Percentiles rank a stretch among this genome's conserved stretches.
Evolutionary conservation across 345 rosid species (phyloP).

Genomic region (Cardiospermum halicacabum): DNA sequence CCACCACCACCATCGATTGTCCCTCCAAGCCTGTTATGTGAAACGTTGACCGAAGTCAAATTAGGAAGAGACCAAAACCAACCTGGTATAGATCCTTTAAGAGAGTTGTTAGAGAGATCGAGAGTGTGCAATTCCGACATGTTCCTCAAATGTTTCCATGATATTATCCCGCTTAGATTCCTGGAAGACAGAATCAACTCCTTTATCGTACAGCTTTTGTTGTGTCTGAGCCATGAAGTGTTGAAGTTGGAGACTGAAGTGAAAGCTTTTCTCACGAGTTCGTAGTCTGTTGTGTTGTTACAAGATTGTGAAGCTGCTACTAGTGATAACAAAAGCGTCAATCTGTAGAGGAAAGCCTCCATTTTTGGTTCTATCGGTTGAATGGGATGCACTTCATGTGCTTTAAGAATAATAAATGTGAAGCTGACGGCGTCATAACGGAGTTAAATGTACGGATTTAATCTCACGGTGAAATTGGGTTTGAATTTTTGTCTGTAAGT

Average conservation of each 20-base stretch:
- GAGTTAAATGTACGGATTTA: too few relatives aligned
- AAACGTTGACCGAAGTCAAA: conserved; percentile 40
- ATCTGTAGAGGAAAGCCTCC: conserved; percentile 24
- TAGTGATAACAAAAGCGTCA: conserved; percentile 34
- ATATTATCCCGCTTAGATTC: conserved; percentile 57
- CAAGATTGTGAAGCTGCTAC: conserved; percentile 42
- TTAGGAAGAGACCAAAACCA: conserved; percentile 60
- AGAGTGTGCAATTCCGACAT: conserved; percentile 44
- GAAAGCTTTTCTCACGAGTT: conserved; percentile 54
- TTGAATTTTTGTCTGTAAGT: background rate
- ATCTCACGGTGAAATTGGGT: too few relatives aligned
- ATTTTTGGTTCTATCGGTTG: conserved; percentile 16
- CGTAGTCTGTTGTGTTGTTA: conserved; percentile 35
- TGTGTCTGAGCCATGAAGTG: conserved; percentile 42
- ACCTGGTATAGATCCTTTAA: conserved; percentile 60
- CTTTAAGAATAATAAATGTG: conserved; percentile 3
- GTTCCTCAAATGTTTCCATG: conserved; percentile 60
- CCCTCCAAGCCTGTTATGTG: conserved; percentile 55
- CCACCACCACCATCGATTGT: conserved; percentile 33
- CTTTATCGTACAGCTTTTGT: conserved; percentile 25
- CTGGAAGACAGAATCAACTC: conserved; percentile 47
- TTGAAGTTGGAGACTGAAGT: conserved; percentile 63
- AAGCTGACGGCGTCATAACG: conserved; percentile 17
- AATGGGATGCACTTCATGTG: background rate
- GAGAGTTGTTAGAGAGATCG: conserved; percentile 72